A percentile compares a stretch with the other conserved stretches of the same genome.
These are phyloP conservation scores for Jimgerdemannia lactiflua DNA, from an alignment of 192 early-diverging fungal genomes.

Conservation along the genomic window DNA sequence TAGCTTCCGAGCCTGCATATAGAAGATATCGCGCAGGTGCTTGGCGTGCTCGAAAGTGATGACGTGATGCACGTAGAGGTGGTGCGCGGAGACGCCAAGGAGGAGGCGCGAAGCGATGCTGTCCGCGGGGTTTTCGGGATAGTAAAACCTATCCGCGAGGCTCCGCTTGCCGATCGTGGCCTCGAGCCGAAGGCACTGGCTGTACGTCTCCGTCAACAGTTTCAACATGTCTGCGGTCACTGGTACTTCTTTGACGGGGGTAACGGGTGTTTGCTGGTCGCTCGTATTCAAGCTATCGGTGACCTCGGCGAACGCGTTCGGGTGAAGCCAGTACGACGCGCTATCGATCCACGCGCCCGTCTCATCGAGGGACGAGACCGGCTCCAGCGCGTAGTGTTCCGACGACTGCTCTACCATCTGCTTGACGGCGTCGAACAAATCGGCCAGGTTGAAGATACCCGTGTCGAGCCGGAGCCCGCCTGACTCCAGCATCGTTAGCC, in stretches of 20 bases:
- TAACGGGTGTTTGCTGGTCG: too few relatives aligned
- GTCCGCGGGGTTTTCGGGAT: not conserved
- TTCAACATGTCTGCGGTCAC: not conserved
- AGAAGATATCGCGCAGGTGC: not conserved
- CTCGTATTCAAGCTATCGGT: too few relatives aligned
- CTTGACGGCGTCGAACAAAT: too few relatives aligned
- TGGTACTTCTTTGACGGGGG: too few relatives aligned
- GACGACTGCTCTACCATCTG: too few relatives aligned
- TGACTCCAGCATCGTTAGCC: too few relatives aligned
- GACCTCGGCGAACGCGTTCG: not conserved
- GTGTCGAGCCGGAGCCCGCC: too few relatives aligned
- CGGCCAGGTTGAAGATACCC: too few relatives aligned
- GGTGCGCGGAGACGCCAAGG: not conserved
- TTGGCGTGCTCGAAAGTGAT: not conserved
- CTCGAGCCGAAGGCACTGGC: not conserved
- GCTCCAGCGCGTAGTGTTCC: too few relatives aligned
- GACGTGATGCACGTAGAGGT: not conserved
- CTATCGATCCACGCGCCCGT: not conserved
- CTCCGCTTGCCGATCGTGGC: not conserved
- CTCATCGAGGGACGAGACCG: not conserved
- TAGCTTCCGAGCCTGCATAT: not conserved
- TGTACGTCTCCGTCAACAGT: not conserved
- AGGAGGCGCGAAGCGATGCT: not conserved
- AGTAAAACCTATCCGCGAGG: not conserved
- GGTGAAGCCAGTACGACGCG: not conserved